Evolutionary conservation across 23 red algal genomes (phyloP).

Genomic region (Gracilaria domingensis): DNA sequence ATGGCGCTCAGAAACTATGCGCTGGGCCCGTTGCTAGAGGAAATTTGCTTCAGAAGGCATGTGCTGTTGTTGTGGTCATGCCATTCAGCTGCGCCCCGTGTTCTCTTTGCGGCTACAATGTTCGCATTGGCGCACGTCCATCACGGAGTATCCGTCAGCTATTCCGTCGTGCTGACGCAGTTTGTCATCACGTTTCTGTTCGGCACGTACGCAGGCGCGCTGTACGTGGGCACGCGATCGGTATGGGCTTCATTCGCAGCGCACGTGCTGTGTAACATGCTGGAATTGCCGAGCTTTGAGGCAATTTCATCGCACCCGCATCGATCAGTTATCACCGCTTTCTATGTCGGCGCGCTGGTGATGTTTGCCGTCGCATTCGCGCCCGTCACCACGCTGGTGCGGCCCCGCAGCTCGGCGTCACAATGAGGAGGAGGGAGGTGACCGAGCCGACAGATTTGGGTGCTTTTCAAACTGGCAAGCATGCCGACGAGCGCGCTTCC

Average conservation of each 20-base stretch:
- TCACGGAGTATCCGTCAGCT: constrained; percentile 22
- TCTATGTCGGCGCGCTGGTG: constrained; percentile 20
- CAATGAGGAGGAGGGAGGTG: constrained; percentile 38
- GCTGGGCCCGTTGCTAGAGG: constrained; percentile 54
- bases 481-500: background rate
- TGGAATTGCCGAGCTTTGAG: constrained; percentile 53
- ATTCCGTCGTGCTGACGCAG: constrained; percentile 2
- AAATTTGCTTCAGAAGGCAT: constrained; percentile 54
- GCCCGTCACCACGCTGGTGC: constrained; percentile 31
- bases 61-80: constrained; percentile 49
- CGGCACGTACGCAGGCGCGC: constrained; percentile 42
- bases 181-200: constrained; percentile 58
- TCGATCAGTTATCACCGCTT: background rate
- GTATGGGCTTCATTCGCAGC: constrained; percentile 41
- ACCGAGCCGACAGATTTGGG: no score
- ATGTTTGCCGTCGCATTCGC: constrained; percentile 41
- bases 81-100: background rate
- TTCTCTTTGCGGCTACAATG: constrained; percentile 36
- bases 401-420: constrained; percentile 28
- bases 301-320: constrained; percentile 40
- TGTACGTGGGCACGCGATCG: constrained; percentile 47
- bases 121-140: constrained; percentile 69
- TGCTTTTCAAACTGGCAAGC: background rate
- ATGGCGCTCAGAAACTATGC: constrained; percentile 58
- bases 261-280: constrained; percentile 59